Evolutionary conservation across 768 basidiomycete species (phyloP).

Genomic region (Termitomyces eurrhizus): DNA sequence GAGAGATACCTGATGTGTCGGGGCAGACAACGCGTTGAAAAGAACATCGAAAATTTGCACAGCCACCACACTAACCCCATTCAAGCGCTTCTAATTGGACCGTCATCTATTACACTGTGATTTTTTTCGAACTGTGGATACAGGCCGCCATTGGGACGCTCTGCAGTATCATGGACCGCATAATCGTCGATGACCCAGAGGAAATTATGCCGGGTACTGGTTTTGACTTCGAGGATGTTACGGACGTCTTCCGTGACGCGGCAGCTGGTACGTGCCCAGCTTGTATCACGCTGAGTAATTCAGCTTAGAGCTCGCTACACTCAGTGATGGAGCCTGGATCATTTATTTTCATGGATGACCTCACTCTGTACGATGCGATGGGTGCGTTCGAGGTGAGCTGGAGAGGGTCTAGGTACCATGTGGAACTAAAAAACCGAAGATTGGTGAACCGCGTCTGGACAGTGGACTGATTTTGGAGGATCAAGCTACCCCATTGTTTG

Average conservation of each 20-base stretch:
- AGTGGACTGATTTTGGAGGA: constrained; percentile 58
- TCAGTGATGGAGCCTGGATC: constrained; percentile 60
- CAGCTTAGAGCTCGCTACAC: neutral
- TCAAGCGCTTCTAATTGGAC: neutral
- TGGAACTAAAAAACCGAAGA: constrained; percentile 41
- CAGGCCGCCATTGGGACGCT: neutral
- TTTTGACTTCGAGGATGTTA: constrained; percentile 61
- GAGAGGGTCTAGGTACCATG: neutral
- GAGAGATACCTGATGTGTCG: constrained; percentile 13
- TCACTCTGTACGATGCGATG: constrained; percentile 88
- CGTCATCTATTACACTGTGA: neutral
- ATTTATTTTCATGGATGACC: constrained; percentile 63
- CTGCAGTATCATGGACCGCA: constrained; percentile 9
- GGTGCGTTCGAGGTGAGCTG: constrained; percentile 77
- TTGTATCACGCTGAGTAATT: neutral
- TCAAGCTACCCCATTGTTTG: constrained; percentile 46
- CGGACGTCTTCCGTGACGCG: constrained; percentile 54
- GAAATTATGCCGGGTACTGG: constrained; percentile 48
- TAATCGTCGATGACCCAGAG: constrained; percentile 15
- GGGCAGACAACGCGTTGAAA: constrained; percentile 16
- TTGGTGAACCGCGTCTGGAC: constrained; percentile 88
- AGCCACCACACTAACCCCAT: constrained; percentile 16
- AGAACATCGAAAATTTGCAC: constrained; percentile 18
- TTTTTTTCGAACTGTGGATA: neutral
- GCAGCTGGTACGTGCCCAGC: constrained; percentile 46